Conservation (phyloP, 2,329 filamentous ascomycete species). For the Pseudodiploospora longispora region DNA sequence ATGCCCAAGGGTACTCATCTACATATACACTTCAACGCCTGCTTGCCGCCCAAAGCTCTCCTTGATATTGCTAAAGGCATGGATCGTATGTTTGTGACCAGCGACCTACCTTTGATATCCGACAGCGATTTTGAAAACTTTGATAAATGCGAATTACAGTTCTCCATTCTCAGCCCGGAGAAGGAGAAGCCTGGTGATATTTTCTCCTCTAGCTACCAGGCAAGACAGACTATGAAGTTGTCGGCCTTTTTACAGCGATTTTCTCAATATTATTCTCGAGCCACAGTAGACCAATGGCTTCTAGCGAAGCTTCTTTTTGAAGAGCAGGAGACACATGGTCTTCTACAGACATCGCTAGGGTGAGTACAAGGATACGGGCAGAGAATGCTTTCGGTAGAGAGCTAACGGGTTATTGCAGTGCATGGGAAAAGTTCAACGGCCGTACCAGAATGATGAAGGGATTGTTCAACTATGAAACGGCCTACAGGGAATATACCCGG, state of each 20-base stretch:
- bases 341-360: constrained; percentile 44
- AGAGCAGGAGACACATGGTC: constrained; percentile 50
- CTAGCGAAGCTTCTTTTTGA: constrained; percentile 53
- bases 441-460: constrained; percentile 67
- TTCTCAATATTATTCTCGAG: constrained; percentile 15
- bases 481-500: constrained; percentile 53
- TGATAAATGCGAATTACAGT: constrained; percentile 51
- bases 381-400: no score
- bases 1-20: constrained; percentile 68
- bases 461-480: constrained; percentile 57
- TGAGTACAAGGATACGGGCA: constrained; percentile 23
- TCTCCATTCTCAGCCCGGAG: constrained; percentile 39
- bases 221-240: constrained; percentile 37
- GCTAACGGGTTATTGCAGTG: constrained; percentile 22
- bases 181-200: constrained; percentile 33
- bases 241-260: constrained; percentile 31
- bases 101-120: constrained; percentile 38
- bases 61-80: constrained; percentile 47
- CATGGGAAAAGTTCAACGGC: constrained; percentile 58
- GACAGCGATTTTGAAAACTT: constrained; percentile 35
- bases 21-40: constrained; percentile 74
- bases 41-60: constrained; percentile 52
- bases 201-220: constrained; percentile 40
- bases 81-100: constrained; percentile 62
- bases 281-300: constrained; percentile 44